Evolutionary conservation across 208 protist genomes (phyloP).

Genomic region (Phytomonas sp.): DNA sequence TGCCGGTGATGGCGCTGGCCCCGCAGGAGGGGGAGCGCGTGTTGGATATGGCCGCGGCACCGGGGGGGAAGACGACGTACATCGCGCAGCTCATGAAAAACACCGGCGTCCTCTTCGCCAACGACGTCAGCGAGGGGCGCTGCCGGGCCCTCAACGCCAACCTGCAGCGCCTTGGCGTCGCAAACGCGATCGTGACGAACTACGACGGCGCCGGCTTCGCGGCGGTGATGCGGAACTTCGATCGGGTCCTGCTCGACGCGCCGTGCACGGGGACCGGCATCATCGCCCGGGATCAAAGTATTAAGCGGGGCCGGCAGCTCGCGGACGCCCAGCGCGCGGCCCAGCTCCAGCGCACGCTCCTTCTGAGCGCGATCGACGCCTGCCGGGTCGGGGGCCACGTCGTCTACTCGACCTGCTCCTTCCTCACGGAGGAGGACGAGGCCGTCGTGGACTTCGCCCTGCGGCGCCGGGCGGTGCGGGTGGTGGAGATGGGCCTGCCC

Average conservation of each 20-base stretch:
- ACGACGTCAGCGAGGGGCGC: constrained; percentile 95
- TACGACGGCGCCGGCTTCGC: constrained; percentile 92
- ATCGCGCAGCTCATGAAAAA: constrained; percentile 98
- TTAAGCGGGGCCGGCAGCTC: constrained; percentile 91
- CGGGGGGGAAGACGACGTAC: constrained; percentile 98
- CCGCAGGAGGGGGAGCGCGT: constrained; percentile 92
- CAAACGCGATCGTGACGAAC: constrained; percentile 93
- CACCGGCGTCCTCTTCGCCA: constrained; percentile 96
- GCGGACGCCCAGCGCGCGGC: constrained; percentile 89
- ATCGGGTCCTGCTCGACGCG: constrained; percentile 95
- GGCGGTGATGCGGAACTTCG: constrained; percentile 82
- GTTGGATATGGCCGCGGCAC: constrained; percentile 98
- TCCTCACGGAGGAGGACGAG: constrained; percentile 98
- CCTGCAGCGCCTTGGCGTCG: constrained; percentile 93
- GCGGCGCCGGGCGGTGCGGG: constrained; percentile 83
- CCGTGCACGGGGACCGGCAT: constrained; percentile 99
- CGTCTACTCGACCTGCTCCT: constrained; percentile 98
- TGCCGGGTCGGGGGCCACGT: constrained; percentile 94
- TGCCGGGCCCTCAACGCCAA: constrained; percentile 96
- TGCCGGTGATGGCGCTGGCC: constrained; percentile 96
- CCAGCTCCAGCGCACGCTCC: constrained; percentile 94
- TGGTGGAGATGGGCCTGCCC: constrained; percentile 92
- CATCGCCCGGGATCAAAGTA: constrained; percentile 96
- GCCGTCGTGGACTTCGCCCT: constrained; percentile 97
- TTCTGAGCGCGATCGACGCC: constrained; percentile 97